Conservation (phyloP, 306 rosid genomes). For the Adenanthera pavonina region DNA sequence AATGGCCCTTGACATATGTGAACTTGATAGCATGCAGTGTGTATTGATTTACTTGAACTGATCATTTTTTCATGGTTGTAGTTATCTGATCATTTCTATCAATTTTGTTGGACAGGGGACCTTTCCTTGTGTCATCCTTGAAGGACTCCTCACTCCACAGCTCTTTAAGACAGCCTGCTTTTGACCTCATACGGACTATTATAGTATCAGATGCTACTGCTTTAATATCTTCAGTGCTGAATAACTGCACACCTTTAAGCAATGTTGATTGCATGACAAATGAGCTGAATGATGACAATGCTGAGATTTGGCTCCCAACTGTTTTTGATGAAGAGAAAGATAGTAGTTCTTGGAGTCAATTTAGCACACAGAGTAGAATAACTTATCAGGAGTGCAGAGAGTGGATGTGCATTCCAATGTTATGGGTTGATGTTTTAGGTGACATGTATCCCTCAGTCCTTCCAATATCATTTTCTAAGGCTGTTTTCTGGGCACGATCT, state of each 20-base stretch:
- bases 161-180: slow-evolving; percentile 95
- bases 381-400: slow-evolving; percentile 66
- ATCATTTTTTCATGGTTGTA: slow-evolving; percentile 31
- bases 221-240: slow-evolving; percentile 62
- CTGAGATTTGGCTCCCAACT: slow-evolving; percentile 51
- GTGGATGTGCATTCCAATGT: slow-evolving; percentile 98
- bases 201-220: slow-evolving; percentile 91
- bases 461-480: slow-evolving; percentile 88
- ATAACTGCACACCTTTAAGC: slow-evolving; percentile 46
- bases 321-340: slow-evolving; percentile 59
- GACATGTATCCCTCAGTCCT: slow-evolving; percentile 70
- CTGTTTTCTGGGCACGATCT: slow-evolving; percentile 95
- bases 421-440: slow-evolving; percentile 85
- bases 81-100: slow-evolving; percentile 42
- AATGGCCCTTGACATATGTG: background rate
- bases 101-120: slow-evolving; percentile 79
- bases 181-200: slow-evolving; percentile 86
- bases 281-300: slow-evolving; percentile 58
- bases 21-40: background rate
- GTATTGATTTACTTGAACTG: slow-evolving; percentile 29
- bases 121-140: slow-evolving; percentile 86
- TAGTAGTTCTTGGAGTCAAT: slow-evolving; percentile 74
- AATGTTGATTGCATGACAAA: slow-evolving; percentile 43
- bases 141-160: slow-evolving; percentile 90
- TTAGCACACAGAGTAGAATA: slow-evolving; percentile 66